Conservation (phyloP, 1,139 yeast genomes). For the Nadsonia commutata region DNA sequence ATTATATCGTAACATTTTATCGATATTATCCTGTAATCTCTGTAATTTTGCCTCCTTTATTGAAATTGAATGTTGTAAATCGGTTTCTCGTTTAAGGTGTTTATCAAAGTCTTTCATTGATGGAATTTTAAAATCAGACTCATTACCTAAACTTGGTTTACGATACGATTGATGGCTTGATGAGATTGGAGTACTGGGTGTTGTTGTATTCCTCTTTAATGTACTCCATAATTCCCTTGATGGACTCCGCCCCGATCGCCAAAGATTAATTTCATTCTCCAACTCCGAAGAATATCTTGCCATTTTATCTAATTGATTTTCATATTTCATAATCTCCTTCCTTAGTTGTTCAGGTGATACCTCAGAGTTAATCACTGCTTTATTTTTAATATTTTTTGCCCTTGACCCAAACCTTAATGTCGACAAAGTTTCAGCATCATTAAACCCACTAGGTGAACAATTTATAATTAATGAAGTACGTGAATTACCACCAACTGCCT, state of each 20-base stretch:
- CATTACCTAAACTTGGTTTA: too few species aligned
- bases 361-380: slow-evolving; percentile 56
- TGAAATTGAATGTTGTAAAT: too few species aligned
- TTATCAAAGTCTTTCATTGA: too few species aligned
- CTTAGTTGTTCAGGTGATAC: slow-evolving; percentile 44
- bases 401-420: slow-evolving; percentile 70
- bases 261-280: slow-evolving; percentile 34
- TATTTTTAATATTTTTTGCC: slow-evolving; percentile 58
- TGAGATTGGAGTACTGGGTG: slow-evolving; percentile 10
- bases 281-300: slow-evolving; percentile 34
- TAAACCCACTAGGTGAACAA: slow-evolving; percentile 53
- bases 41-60: background rate
- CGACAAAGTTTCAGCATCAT: slow-evolving; percentile 58
- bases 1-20: background rate
- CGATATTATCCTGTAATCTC: background rate
- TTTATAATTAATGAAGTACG: slow-evolving; percentile 66
- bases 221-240: too few species aligned
- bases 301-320: too few species aligned
- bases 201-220: slow-evolving; percentile 9
- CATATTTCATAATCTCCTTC: slow-evolving; percentile 34
- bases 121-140: too few species aligned
- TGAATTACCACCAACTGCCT: slow-evolving; percentile 78
- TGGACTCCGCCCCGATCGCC: slow-evolving; percentile 35
- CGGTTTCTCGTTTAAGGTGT: too few species aligned
- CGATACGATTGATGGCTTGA: slow-evolving; percentile 8